Base-by-base conservation (phyloP, 1,284 basidiomycete species). In the Papiliotrema laurentii region DNA sequence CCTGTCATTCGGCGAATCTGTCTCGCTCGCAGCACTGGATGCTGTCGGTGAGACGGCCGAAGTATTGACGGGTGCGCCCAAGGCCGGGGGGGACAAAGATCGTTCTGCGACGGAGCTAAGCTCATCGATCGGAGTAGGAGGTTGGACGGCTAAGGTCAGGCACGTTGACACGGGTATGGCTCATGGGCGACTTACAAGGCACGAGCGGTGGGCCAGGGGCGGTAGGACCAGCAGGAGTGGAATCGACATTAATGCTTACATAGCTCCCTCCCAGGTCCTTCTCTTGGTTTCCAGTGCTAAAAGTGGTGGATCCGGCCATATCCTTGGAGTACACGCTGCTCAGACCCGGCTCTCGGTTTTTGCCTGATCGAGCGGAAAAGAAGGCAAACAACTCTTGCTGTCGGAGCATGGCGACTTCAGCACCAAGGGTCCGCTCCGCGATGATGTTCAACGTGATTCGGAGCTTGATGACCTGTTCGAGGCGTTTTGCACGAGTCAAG, bases 341-440 rank as follows among this genome's bases (percentile, higher is more conserved):
- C n/a, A n/a, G n/a, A 5, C 25, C 25, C 3, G 36, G 18, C 2
- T 34, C 43, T 26, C 63, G 36, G n/a, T 60, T 56, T 38, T 54
- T 62, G 9, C 67, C 61, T 21, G 60, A 61, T 37, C 66, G 44
- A 16, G 56, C 68, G 6, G 76, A 74, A 59, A 80, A 87, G 85
- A 88, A 97, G 5, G 81, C 77, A 70, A 97, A 96, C 2, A 93
- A 79, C 38, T 90, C 87, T 27, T 91, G 79, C 81, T 93, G 92
- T 53, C 83, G 85, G 22, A 78, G 77, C 49, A 88, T 85, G 0
- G 91, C 93, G 37, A 83, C 82, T 58, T 94, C 90, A 0, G 88
- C 80, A 0, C 96, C 96, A 37, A 90, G 85, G 19, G 87, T 80
- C 44, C 86, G 81, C 74, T 99, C 94, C 14, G 82, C 79, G 41